Evolutionary conservation across 176 grass and related monocot species (phyloP).

Genomic region (Microstegium vimineum): DNA sequence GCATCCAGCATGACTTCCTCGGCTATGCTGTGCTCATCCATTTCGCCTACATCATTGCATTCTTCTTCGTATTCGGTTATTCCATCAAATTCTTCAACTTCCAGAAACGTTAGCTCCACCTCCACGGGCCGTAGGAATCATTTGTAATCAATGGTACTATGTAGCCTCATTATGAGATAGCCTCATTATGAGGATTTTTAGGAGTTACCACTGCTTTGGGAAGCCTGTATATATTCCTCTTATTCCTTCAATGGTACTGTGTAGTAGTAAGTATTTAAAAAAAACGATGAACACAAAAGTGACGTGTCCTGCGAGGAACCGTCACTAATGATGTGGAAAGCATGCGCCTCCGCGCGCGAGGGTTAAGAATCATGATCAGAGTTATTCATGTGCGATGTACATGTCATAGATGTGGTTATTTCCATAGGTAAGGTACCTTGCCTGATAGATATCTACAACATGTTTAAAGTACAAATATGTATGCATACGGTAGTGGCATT

Average conservation of each 20-base stretch:
- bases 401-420: no score
- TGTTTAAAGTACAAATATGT: no score
- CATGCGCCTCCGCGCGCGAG: no score
- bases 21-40: slow-evolving; percentile 56
- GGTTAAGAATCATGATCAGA: no score
- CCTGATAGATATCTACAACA: no score
- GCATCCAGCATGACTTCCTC: slow-evolving; percentile 56
- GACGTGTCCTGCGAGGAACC: no score
- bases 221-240: not conserved
- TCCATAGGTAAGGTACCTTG: no score
- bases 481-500: no score
- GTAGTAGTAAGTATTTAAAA: not conserved
- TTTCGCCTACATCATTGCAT: slow-evolving; percentile 46
- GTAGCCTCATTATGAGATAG: no score
- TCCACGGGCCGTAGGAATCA: not conserved
- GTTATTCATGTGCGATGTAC: no score
- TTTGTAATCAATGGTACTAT: no score
- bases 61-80: slow-evolving; percentile 75
- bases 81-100: slow-evolving; percentile 84
- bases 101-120: slow-evolving; percentile 57
- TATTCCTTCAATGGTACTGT: not conserved
- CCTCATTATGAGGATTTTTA: not conserved
- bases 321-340: no score
- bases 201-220: not conserved
- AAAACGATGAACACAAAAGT: not conserved